Conservation (phyloP, 768 basidiomycete genomes). For the Russula foetens region DNA sequence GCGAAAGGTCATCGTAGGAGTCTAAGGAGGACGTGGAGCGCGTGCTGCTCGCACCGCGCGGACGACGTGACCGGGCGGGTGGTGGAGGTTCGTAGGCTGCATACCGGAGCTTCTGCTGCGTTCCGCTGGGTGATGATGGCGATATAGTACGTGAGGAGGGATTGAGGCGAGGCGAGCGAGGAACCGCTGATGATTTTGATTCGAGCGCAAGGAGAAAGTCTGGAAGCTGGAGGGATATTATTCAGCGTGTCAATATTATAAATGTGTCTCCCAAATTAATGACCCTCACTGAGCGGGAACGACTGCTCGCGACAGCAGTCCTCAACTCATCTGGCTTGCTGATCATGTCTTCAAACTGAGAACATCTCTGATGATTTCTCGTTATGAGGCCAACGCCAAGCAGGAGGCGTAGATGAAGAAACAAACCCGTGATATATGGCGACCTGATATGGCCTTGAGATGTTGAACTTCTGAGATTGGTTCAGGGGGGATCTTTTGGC, state of each 20-base stretch:
- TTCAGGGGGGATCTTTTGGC: conserved; percentile 43
- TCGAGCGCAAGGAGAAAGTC: conserved; percentile 54
- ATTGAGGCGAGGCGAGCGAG: conserved; percentile 14
- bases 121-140: conserved; percentile 27
- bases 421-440: conserved; percentile 50
- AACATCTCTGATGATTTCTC: conserved; percentile 47
- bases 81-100: conserved; percentile 60
- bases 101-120: conserved; percentile 52
- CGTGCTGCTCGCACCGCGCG: conserved; percentile 29
- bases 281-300: conserved; percentile 47
- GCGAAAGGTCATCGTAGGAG: conserved; percentile 26
- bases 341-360: conserved; percentile 51
- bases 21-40: conserved; percentile 28
- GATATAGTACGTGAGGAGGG: conserved; percentile 21
- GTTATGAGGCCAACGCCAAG: background rate
- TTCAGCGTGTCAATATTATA: background rate
- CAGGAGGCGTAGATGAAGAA: background rate
- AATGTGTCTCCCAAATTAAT: background rate
- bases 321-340: conserved; percentile 38
- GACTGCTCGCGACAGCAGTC: conserved; percentile 39
- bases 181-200: conserved; percentile 21
- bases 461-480: conserved; percentile 36
- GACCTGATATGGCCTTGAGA: conserved; percentile 37
- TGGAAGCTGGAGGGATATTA: conserved; percentile 53
- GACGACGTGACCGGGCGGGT: conserved; percentile 30